A percentile compares a stretch with the other conserved stretches of the same genome.
phyloP scores from a whole-genome alignment of 2,329 filamentous ascomycete species.

The Lecanoromycetidae sp. region DNA sequence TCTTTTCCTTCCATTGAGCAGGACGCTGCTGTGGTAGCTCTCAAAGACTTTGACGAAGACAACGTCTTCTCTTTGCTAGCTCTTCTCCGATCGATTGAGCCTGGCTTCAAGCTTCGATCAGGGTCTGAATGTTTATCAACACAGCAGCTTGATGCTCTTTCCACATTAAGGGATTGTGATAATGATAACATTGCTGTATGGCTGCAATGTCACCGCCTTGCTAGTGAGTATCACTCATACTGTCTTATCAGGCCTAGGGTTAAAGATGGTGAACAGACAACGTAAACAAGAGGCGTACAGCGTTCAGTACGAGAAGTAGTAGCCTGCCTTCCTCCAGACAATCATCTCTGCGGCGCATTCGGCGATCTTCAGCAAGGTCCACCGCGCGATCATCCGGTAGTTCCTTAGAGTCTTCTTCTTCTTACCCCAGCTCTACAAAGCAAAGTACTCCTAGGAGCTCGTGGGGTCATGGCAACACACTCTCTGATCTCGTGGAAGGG shows the following conservation, averaged over 20 bases:
- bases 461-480: background rate
- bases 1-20: slow-evolving; percentile 1
- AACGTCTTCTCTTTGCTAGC: background rate
- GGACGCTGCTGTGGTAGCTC: background rate
- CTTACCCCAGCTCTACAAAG: background rate
- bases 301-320: background rate
- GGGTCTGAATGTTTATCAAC: background rate
- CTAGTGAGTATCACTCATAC: background rate
- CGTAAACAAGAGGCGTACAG: background rate
- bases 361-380: background rate
- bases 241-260: background rate
- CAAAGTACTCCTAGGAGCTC: slow-evolving; percentile 2
- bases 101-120: background rate
- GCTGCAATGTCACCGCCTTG: background rate
- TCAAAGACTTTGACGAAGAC: background rate
- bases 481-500: background rate
- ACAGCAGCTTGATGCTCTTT: background rate
- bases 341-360: background rate
- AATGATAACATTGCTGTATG: background rate
- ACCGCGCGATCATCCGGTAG: background rate
- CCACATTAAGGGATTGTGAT: slow-evolving; percentile 1
- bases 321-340: background rate
- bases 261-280: background rate
- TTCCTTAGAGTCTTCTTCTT: background rate
- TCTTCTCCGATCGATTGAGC: slow-evolving; percentile 7